Percentiles rank a stretch among this genome's conserved stretches.
Conservation (phyloP, 306 rosid genomes). For the Gastrolobium bilobum region DNA sequence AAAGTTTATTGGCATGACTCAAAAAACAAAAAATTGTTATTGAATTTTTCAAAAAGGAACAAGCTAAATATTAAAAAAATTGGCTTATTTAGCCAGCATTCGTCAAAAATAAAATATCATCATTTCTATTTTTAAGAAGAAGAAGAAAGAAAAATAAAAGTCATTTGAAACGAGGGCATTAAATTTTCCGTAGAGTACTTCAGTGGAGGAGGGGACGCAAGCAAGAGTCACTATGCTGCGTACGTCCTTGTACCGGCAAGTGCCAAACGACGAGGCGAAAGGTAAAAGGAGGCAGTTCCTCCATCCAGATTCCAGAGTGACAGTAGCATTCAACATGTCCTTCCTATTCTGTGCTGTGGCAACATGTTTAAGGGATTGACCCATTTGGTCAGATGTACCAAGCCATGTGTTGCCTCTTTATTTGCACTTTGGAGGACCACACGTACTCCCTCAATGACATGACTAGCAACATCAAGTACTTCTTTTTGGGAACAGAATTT, state of each 20-base stretch:
- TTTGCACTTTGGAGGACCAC: slow-evolving; percentile 29
- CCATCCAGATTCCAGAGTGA: background rate
- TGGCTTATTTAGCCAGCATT: too few species aligned
- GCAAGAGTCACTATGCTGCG: background rate
- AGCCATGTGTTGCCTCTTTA: slow-evolving; percentile 10
- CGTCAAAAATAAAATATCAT: too few species aligned
- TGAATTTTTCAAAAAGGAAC: too few species aligned
- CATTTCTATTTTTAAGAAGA: too few species aligned
- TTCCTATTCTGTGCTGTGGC: slow-evolving; percentile 15
- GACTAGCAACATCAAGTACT: background rate
- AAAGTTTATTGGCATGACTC: too few species aligned
- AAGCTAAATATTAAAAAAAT: too few species aligned
- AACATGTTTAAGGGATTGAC: slow-evolving; percentile 6
- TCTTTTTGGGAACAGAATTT: background rate
- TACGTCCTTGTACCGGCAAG: slow-evolving; percentile 7
- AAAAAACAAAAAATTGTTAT: too few species aligned
- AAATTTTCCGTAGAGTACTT: background rate
- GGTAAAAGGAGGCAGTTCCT: slow-evolving; percentile 11
- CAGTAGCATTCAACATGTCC: slow-evolving; percentile 44
- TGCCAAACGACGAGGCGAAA: slow-evolving; percentile 9
- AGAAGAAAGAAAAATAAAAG: background rate
- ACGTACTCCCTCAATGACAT: background rate
- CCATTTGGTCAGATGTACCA: slow-evolving; percentile 17
- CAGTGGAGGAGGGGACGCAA: background rate
- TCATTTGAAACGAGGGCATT: background rate